A percentile compares a stretch with the other conserved stretches of the same genome.
Conservation (phyloP, 2,329 filamentous ascomycete species). For the Zalaria obscura region DNA sequence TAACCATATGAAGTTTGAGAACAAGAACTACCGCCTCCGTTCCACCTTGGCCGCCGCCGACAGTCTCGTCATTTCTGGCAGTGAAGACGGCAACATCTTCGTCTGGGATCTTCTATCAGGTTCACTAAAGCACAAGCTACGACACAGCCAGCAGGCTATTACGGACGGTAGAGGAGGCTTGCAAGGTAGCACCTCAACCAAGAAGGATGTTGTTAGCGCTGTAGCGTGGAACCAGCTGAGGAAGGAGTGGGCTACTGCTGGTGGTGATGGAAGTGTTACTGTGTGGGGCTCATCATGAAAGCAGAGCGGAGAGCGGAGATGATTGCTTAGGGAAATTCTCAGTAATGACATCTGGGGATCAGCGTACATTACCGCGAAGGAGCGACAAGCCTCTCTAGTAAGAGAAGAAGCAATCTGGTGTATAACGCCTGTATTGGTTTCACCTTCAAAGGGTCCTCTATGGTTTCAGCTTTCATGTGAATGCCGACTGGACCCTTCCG, state of each 20-base stretch:
- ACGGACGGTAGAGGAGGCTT: conserved; percentile 14
- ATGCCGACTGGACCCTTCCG: too few relatives aligned
- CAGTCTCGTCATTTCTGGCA: conserved; percentile 64
- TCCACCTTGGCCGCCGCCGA: conserved; percentile 63
- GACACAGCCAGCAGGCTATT: conserved; percentile 19
- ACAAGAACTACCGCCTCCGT: conserved; percentile 60
- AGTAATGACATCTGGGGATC: too few relatives aligned
- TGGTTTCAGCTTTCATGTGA: too few relatives aligned
- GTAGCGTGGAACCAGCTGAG: conserved; percentile 32
- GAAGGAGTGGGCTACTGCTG: conserved; percentile 34
- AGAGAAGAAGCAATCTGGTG: too few relatives aligned
- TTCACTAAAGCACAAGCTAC: conserved; percentile 48
- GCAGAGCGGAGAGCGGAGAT: too few relatives aligned
- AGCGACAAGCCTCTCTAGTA: too few relatives aligned
- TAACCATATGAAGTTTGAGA: conserved; percentile 32
- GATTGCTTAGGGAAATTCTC: too few relatives aligned
- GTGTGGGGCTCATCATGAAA: conserved; percentile 13
- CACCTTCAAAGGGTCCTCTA: too few relatives aligned
- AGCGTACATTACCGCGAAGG: too few relatives aligned
- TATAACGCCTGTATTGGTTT: too few relatives aligned
- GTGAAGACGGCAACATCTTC: conserved; percentile 60
- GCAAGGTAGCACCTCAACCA: conserved; percentile 19
- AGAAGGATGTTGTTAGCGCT: conserved; percentile 32
- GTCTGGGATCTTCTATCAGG: conserved; percentile 79
- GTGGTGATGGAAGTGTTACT: conserved; percentile 30